Evolutionary conservation across 2,329 filamentous ascomycete genomes (phyloP), one percentile per base, ranked within the genome.

Genomic region (Epichloe sp.): DNA sequence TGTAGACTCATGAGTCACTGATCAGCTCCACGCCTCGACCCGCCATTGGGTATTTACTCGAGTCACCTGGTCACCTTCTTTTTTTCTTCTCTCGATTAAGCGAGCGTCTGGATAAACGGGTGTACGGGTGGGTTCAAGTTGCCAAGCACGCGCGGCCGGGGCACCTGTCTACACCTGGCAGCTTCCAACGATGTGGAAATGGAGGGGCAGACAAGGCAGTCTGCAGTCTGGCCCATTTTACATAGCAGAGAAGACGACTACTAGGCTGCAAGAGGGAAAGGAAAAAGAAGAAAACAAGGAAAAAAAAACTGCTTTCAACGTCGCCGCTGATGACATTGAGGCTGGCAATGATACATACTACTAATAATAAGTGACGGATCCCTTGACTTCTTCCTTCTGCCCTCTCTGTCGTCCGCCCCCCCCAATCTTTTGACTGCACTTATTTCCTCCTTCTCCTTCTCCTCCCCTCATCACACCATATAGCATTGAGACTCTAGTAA

Each of bases 11-110:
- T 14, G 17, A 37, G 12, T 12, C 34, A 35, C 34, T 36, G 35
- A 11, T 17, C 5, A 15, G 14, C 35, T 6, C 37, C 37, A 15
- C 37, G 37, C n/a, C 37, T 38, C 14, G 26, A 17, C 17, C 34
- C 19, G 10, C 42, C 40, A n/a, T 21, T 34, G 34, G 34, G 41
- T 23, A 37, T 49, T 48, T 31, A 36, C 36, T 12, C 43, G 23
- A 31, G 48, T 50, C 48, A 50, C 48, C 48, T 50, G 48, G 34
- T 37, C 48, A 45, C 21, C 40, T 38, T n/a, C n/a, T 26, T 26
- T 19, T 26, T 17, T 37, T 26, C 3, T 31, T 44, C 45, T 44
- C 48, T 41, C 48, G 48, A 50, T 50, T 44, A 12, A 44, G 34
- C 49, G 12, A 15, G 26, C 26, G 8, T 31, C 26, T 31, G 3